Base-by-base conservation (phyloP, 2,329 filamentous ascomycete species). In the Aspergillus glaucus region DNA sequence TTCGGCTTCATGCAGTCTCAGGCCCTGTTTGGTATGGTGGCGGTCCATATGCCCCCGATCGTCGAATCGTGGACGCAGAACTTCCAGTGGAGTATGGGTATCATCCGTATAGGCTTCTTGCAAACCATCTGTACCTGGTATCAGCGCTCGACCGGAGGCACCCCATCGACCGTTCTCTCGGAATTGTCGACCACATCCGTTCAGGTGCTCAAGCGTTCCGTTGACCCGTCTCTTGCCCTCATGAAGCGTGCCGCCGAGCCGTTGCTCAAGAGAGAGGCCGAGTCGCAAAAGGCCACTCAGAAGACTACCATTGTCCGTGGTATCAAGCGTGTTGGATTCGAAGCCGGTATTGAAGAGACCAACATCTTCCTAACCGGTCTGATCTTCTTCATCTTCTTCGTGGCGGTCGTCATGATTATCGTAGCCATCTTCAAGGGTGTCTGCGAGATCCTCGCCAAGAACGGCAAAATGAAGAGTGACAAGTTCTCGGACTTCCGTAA, bases 1-100 rank as follows among this genome's bases (percentile, higher is more conserved):
- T 95, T 95, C 65, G 82, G 86, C 52, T 96, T 93, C 71, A 95
- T 96, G 78, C 92, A 97, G 71, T 84, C 88, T 4, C 91, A 95
- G 70, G 91, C 92, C 22, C 89, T 96, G 69, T 78, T 95, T 61
- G 91, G 91, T 55, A 85, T 96, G 70, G 88, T 85, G 47, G 81
- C 86, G 17, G 85, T 96, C 12, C 77, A 79, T 42, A 79, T 95
- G 47, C 92, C 92, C 8, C 92, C 92, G 0, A 87, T 95, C 52
- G 92, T 95, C 47, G 80, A 87, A 62, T 80, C 91, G 0, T 97
- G 92, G 92, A 95, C 91, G 1, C 91, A 96, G 72, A 92, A 96
- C 72, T 96, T 97, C 74, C 87, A 94, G 66, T 97, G 92, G 92
- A 94, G 86, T 63, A 93, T 97, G 88, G 92, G 92, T 60, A 90